Conservation (phyloP, 345 rosid species). For the Hibiscus tridactylites region DNA sequence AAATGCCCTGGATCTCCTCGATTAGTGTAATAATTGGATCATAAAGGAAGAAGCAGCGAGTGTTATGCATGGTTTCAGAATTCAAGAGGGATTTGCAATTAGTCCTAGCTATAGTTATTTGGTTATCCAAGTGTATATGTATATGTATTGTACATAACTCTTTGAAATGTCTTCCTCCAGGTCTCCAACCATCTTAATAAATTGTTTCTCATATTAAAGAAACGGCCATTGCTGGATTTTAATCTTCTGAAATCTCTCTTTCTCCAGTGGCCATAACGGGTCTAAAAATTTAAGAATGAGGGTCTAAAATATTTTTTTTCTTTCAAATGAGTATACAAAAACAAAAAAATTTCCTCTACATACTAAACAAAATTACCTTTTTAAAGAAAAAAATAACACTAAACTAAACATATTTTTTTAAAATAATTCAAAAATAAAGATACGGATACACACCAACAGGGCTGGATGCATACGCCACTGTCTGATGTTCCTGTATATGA, state of each 20-base stretch:
- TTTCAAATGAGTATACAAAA: too few species aligned
- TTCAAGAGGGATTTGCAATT: not conserved
- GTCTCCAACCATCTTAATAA: not conserved
- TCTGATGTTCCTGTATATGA: not conserved
- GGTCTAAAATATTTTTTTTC: too few species aligned
- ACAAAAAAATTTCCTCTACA: too few species aligned
- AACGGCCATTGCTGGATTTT: not conserved
- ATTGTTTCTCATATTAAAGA: not conserved
- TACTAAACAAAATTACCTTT: too few species aligned
- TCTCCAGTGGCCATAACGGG: not conserved
- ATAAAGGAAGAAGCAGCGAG: not conserved
- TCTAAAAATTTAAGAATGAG: too few species aligned
- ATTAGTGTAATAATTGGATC: not conserved
- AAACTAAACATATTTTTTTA: too few species aligned
- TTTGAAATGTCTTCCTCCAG: not conserved
- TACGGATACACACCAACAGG: too few species aligned
- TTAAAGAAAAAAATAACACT: too few species aligned
- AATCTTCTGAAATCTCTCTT: not conserved
- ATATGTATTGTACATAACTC: not conserved
- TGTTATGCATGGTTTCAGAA: not conserved
- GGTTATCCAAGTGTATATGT: not conserved
- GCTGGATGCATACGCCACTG: too few species aligned
- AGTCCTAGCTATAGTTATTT: not conserved
- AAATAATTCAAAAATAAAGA: too few species aligned
- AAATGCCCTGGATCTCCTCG: not conserved